Conservation (phyloP, 495 filamentous ascomycete genomes). For the Aspergillus ellipticus region DNA sequence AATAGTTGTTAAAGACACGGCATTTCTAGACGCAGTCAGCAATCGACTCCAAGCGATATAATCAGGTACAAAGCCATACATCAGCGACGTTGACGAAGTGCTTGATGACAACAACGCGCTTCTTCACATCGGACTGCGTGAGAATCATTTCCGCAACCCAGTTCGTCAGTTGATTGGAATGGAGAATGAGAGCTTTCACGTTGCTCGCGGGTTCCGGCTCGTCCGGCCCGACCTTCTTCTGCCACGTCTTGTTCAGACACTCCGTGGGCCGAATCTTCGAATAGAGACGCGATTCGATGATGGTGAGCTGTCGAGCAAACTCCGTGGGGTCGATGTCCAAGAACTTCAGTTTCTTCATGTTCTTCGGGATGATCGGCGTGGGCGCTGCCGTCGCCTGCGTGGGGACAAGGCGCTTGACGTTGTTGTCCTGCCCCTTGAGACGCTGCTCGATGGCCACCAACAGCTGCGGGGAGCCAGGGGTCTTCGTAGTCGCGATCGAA, state of each 20-base stretch:
- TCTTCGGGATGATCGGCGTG: constrained; percentile 90
- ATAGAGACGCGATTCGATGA: constrained; percentile 93
- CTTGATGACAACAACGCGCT: constrained; percentile 95
- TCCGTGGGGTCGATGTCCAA: constrained; percentile 94
- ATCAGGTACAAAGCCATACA: constrained; percentile 40
- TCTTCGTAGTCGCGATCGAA: constrained; percentile 85
- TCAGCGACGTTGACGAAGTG: constrained; percentile 96
- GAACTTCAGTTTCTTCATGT: constrained; percentile 99
- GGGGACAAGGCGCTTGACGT: constrained; percentile 80
- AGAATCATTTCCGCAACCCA: constrained; percentile 99
- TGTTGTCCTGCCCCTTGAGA: constrained; percentile 78
- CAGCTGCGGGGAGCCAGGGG: constrained; percentile 76
- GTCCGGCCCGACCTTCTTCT: constrained; percentile 79
- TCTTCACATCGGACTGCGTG: constrained; percentile 87
- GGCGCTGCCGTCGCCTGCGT: constrained; percentile 77
- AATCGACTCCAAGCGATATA: not conserved
- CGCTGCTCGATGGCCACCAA: constrained; percentile 84
- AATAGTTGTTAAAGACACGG: constrained; percentile 90
- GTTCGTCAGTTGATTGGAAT: constrained; percentile 97
- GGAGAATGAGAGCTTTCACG: constrained; percentile 91
- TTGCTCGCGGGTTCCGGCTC: constrained; percentile 90
- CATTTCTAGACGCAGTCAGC: constrained; percentile 68
- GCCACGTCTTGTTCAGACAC: constrained; percentile 97
- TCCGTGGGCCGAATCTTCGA: constrained; percentile 93
- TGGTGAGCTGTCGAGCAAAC: constrained; percentile 93